A percentile compares a stretch with the other conserved stretches of the same genome.
Evolutionary conservation across 805 yeast genomes (phyloP).

Genomic region (Cyberlindnera galapagoensis): DNA sequence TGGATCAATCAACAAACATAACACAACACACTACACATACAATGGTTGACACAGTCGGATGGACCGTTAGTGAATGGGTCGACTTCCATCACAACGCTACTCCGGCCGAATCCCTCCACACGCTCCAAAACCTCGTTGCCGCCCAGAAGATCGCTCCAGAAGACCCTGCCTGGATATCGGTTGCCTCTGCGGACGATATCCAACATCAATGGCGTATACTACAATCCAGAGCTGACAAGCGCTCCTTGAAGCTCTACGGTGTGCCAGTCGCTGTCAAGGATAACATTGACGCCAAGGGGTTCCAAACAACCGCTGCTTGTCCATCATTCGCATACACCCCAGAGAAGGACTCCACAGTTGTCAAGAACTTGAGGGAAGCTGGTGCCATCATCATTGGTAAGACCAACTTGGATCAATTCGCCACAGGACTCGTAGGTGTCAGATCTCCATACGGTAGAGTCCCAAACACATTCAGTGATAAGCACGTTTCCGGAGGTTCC

Average conservation of each 20-base stretch:
- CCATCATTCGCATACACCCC: slow-evolving; percentile 76
- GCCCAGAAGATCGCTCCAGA: slow-evolving; percentile 39
- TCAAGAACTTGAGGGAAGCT: slow-evolving; percentile 62
- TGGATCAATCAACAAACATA: no score
- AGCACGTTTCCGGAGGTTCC: slow-evolving; percentile 91
- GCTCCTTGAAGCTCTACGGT: slow-evolving; percentile 69
- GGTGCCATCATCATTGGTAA: slow-evolving; percentile 95
- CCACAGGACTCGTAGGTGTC: slow-evolving; percentile 94
- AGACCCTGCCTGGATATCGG: slow-evolving; percentile 92
- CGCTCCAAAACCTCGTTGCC: slow-evolving; percentile 39
- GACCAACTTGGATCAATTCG: slow-evolving; percentile 94
- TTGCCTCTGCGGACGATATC: slow-evolving; percentile 57
- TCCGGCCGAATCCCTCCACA: slow-evolving; percentile 51
- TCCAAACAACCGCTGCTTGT: slow-evolving; percentile 92
- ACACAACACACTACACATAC: slow-evolving; percentile 2
- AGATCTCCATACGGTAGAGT: slow-evolving; percentile 94
- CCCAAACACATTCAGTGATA: slow-evolving; percentile 65
- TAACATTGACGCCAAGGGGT: slow-evolving; percentile 81
- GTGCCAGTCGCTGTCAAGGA: slow-evolving; percentile 95
- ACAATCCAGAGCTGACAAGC: slow-evolving; percentile 52
- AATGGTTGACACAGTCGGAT: slow-evolving; percentile 39
- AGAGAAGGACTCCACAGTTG: slow-evolving; percentile 67
- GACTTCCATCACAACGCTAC: slow-evolving; percentile 57
- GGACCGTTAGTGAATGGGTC: slow-evolving; percentile 80
- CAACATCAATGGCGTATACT: slow-evolving; percentile 73